phyloP scores from a whole-genome alignment of 2,329 filamentous ascomycete species.

The Ophiosphaerella korrae region DNA sequence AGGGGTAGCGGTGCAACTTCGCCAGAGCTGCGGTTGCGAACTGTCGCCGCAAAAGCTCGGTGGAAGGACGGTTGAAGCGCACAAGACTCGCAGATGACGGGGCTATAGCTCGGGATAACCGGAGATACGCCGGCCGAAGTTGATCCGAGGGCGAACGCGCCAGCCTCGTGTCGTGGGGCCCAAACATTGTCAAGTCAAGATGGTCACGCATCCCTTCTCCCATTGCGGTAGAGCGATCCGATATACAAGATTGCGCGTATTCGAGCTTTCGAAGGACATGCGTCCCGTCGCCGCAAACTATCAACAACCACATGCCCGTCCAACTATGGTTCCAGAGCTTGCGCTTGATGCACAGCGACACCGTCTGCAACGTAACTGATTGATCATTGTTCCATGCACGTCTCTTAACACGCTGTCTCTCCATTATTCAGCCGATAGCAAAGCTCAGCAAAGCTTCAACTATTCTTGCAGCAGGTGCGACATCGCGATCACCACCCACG shows the following conservation, averaged over 20 bases:
- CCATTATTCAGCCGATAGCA: not conserved
- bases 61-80: constrained; percentile 16
- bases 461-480: not conserved
- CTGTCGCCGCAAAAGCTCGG: constrained; percentile 33
- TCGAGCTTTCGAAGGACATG: constrained; percentile 13
- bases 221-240: constrained; percentile 21
- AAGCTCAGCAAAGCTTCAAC: not conserved
- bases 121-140: constrained; percentile 20
- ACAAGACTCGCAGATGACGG: constrained; percentile 15
- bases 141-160: constrained; percentile 15
- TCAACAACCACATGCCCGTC: not conserved
- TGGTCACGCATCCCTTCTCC: constrained; percentile 22
- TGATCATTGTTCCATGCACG: too few relatives aligned
- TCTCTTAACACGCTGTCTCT: too few relatives aligned
- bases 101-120: constrained; percentile 15
- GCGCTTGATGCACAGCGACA: not conserved
- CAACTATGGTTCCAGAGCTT: not conserved
- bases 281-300: not conserved
- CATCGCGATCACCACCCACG: not conserved
- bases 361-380: too few relatives aligned
- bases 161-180: constrained; percentile 13
- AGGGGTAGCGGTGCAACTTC: constrained; percentile 33
- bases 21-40: constrained; percentile 36
- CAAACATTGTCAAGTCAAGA: not conserved
- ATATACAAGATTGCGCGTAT: constrained; percentile 6